These are phyloP conservation scores for Trebouxia gelatinosa DNA, from an alignment of 163 green algal species.

Conservation along the genomic window DNA sequence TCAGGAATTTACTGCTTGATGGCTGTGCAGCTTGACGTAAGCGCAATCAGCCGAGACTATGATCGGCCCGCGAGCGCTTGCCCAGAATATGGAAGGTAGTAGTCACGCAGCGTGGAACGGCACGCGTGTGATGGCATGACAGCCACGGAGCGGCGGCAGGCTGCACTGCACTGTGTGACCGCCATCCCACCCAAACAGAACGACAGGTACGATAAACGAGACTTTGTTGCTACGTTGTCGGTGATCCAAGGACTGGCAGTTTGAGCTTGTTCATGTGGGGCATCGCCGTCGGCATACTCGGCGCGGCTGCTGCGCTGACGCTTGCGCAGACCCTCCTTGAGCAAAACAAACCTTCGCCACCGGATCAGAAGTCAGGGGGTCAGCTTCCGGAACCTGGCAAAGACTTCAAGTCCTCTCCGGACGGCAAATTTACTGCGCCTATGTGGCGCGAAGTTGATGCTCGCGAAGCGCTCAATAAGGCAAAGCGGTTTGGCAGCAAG, in stretches of 20 bases:
- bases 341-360: background rate
- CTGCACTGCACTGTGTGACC: background rate
- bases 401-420: conserved; percentile 16
- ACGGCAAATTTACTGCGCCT: conserved; percentile 29
- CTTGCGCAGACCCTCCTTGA: conserved; percentile 2
- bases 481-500: conserved; percentile 1
- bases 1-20: too few relatives aligned
- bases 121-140: background rate
- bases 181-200: background rate
- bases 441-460: conserved; percentile 30
- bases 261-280: conserved; percentile 1
- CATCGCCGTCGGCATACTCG: conserved; percentile 16
- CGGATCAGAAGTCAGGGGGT: background rate
- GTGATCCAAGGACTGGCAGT: background rate
- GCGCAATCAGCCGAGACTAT: too few relatives aligned
- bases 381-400: conserved; percentile 36
- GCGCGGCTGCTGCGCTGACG: conserved; percentile 3
- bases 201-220: background rate
- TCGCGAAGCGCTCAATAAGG: conserved; percentile 15
- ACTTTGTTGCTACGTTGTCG: background rate
- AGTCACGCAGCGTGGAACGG: background rate
- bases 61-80: too few relatives aligned
- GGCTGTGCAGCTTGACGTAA: too few relatives aligned
- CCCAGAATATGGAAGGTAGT: background rate
- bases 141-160: background rate